Percentiles rank a stretch among this genome's conserved stretches.
phyloP scores from a whole-genome alignment of 2,329 filamentous ascomycete genomes.

The Colletotrichum orbiculare region DNA sequence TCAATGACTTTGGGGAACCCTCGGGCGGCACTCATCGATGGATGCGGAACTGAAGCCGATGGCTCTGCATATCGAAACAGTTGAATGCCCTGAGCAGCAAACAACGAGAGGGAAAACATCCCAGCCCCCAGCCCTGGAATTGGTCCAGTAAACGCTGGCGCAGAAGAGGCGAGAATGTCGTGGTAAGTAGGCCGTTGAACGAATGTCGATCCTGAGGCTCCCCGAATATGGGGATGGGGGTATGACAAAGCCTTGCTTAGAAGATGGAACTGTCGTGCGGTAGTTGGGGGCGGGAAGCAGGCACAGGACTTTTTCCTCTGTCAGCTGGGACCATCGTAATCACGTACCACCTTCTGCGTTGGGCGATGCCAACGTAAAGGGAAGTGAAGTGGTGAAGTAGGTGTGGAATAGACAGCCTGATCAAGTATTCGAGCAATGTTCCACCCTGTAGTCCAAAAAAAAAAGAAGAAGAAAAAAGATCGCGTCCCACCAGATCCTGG shows the following conservation, averaged over 20 bases:
- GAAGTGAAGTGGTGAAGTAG: too few relatives aligned
- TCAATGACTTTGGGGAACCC: too few relatives aligned
- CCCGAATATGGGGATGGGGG: not conserved
- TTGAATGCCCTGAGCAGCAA: not conserved
- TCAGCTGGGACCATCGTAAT: not conserved
- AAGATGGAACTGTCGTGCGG: not conserved
- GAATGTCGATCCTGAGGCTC: not conserved
- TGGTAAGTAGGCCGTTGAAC: not conserved
- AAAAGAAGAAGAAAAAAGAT: too few relatives aligned
- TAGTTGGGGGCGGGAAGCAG: not conserved
- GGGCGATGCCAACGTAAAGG: not conserved
- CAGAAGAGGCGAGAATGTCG: conserved; percentile 2
- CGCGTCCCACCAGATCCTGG: too few relatives aligned
- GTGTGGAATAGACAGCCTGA: too few relatives aligned
- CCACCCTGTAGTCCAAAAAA: too few relatives aligned
- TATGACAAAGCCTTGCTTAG: not conserved
- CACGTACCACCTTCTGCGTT: conserved; percentile 6
- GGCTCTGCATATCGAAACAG: not conserved
- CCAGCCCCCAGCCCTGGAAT: not conserved
- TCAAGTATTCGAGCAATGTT: not conserved
- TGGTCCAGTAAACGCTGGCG: conserved; percentile 19
- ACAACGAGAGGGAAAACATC: not conserved
- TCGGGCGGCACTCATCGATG: not conserved
- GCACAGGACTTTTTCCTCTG: not conserved
- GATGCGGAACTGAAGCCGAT: not conserved